Evolutionary conservation across 75 land plant genomes (phyloP).

Genomic region (Pinus albicaulis): DNA sequence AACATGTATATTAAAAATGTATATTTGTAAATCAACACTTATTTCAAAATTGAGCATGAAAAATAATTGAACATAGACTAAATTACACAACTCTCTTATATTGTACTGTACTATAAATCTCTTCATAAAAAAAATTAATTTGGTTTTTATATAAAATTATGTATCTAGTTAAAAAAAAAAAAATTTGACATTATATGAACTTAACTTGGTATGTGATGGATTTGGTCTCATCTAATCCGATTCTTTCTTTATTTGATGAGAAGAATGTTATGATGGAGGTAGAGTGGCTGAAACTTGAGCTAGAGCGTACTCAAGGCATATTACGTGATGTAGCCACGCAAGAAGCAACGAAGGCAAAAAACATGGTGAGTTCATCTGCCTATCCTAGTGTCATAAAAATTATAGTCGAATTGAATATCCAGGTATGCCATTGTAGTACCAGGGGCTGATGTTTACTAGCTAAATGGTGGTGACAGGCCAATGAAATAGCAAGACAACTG

Average conservation of each 20-base stretch:
- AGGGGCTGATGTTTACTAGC: not conserved
- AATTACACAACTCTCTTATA: too few relatives aligned
- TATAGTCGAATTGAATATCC: not conserved
- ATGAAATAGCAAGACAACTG: slow-evolving; percentile 44
- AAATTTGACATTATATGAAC: not conserved
- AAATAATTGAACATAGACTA: too few relatives aligned
- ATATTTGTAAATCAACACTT: too few relatives aligned
- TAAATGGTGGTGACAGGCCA: slow-evolving; percentile 34
- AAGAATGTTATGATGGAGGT: slow-evolving; percentile 17
- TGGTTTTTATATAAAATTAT: not conserved
- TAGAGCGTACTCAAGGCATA: slow-evolving; percentile 35
- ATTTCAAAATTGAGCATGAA: too few relatives aligned
- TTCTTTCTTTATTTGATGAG: not conserved
- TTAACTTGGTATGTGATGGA: too few relatives aligned
- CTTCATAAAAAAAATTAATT: too few relatives aligned
- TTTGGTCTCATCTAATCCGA: not conserved
- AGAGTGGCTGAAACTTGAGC: slow-evolving; percentile 38
- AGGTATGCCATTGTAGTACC: not conserved
- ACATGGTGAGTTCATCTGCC: slow-evolving; percentile 20
- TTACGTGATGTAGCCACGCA: slow-evolving; percentile 24
- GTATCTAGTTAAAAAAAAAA: not conserved
- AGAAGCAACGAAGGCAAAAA: slow-evolving; percentile 31
- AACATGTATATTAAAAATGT: too few relatives aligned
- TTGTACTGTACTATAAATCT: too few relatives aligned
- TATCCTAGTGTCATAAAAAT: not conserved